Evolutionary conservation across 1,139 yeast species (phyloP), one percentile per base, ranked within the genome.

Genomic region (Pichia sp.): DNA sequence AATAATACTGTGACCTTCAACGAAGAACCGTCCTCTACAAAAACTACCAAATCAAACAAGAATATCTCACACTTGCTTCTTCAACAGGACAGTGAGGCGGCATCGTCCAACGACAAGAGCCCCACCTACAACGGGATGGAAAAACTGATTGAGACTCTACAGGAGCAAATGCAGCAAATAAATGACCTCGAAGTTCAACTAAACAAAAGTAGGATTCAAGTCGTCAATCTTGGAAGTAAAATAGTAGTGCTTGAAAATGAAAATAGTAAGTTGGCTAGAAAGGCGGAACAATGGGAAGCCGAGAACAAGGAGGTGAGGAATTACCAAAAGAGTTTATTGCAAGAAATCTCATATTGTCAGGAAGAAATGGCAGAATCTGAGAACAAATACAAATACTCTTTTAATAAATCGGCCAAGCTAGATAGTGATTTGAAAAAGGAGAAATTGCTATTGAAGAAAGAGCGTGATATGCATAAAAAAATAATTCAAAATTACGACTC

Each of bases 211-310:
- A 34, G 40, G n/a, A 48, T 44, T 16, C 48, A 42, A 31, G 27
- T 46, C 9, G 29, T 16, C 2, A 48, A 50, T 31, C 46, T 45
- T 52, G 53, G 45, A 46, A 47, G 20, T 49, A 47, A 31, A 47
- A 50, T 27, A 50, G 50, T 16, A 10, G 56, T 12, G 17, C 56
- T 29, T 46, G 44, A 50, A 12, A 36, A 44, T 24, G 61, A 60
- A 12, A 56, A 53, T 24, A 53, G 55, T 12, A 33, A 17, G 8
- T 50, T 57, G 20, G 30, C 17, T 4, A 29, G 45, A 6, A 12
- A 33, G 10, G 36, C 40, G 14, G 17, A 31, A 8, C 14, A 17
- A 4, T n/a, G 46, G 14, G 12, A 45, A 10, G 27, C 49, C 4
- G 48, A 57, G 20, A 20, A 46, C 7, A 16, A 14, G 33, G 27